Base-by-base conservation (phyloP, 1,284 basidiomycete species). In the Ceraceosorus guamensis region DNA sequence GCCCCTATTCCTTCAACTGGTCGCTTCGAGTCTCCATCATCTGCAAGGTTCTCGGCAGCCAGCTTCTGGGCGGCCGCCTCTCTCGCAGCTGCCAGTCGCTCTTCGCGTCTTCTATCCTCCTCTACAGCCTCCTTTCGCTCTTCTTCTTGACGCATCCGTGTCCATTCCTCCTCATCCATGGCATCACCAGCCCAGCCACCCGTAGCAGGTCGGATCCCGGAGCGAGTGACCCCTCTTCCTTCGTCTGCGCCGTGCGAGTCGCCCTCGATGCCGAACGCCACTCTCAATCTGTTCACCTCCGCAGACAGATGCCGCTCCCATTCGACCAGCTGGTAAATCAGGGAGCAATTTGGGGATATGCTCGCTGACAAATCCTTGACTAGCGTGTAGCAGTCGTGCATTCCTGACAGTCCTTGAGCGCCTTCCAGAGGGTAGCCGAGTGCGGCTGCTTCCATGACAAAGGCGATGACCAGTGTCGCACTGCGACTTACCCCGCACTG, bases 401-500 rank as follows among this genome's bases (percentile, higher is more conserved):
- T 95, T 48, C 89, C 78, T 16, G 65, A 53, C n/a, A 75, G 60
- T 11, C 54, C 56, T 48, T 68, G 53, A 6, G 60, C 55, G 13
- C 34, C 53, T 8, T 61, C 56, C 31, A 59, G 66, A 7, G 62
- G 68, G 2, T 84, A 83, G 50, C 83, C 84, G 50, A 83, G 81
- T 41, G 87, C 85, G 16, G 91, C 90, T 35, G 91, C 88, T 52
- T 89, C 85, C 91, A 97, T 96, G 63, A 95, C 88, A 63, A 95
- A 84, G 37, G 91, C 92, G 60, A 97, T 93, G 48, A 88, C 84
- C 67, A 96, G 79, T 1, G 92, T 96, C 14, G 91, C 92, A 24
- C 89, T 92, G 63, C 92, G 84, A 24, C 91, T 95, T 32, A 97
- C 89, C 63, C 92, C 92, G 77, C 91, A 95, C 79, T 97, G 92